Percentiles rank a stretch among this genome's conserved stretches.
Evolutionary conservation across 176 grass and related monocot species (phyloP).

Genomic region (Musa schizocarpa): DNA sequence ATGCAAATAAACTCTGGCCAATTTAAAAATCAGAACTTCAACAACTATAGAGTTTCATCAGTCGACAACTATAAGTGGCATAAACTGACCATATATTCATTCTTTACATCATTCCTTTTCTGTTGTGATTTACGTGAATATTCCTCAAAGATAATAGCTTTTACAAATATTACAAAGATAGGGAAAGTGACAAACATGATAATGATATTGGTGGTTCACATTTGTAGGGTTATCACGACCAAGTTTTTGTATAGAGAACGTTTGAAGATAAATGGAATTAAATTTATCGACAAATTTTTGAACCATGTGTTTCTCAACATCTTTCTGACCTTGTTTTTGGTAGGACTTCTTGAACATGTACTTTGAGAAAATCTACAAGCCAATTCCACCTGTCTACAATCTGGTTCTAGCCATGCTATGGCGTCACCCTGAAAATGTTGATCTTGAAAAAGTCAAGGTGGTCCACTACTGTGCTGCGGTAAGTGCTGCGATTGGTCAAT

Average conservation of each 20-base stretch:
- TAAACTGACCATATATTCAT: not conserved
- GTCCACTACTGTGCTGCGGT: slow-evolving; percentile 16
- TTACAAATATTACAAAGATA: not conserved
- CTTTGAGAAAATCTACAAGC: slow-evolving; percentile 19
- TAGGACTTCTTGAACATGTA: slow-evolving; percentile 24
- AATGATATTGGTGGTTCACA: not conserved
- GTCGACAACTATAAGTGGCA: not conserved
- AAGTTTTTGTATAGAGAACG: not conserved
- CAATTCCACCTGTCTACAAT: slow-evolving; percentile 15
- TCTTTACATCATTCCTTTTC: too few relatives aligned
- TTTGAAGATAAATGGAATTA: not conserved
- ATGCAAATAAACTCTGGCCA: not conserved
- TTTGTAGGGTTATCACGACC: not conserved
- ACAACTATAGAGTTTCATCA: not conserved
- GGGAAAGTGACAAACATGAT: not conserved
- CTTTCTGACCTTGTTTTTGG: not conserved
- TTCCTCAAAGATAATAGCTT: not conserved
- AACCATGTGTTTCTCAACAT: not conserved
- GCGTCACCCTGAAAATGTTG: slow-evolving; percentile 16
- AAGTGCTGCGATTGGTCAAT: not conserved
- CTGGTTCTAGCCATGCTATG: slow-evolving; percentile 17
- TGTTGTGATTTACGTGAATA: too few relatives aligned
- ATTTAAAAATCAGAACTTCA: not conserved
- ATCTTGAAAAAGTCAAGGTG: slow-evolving; percentile 17
- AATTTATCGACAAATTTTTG: not conserved